Percentiles rank a stretch among this genome's conserved stretches.
Conservation (phyloP, 2,329 filamentous ascomycete genomes). For the Verticillium tricorpus region DNA sequence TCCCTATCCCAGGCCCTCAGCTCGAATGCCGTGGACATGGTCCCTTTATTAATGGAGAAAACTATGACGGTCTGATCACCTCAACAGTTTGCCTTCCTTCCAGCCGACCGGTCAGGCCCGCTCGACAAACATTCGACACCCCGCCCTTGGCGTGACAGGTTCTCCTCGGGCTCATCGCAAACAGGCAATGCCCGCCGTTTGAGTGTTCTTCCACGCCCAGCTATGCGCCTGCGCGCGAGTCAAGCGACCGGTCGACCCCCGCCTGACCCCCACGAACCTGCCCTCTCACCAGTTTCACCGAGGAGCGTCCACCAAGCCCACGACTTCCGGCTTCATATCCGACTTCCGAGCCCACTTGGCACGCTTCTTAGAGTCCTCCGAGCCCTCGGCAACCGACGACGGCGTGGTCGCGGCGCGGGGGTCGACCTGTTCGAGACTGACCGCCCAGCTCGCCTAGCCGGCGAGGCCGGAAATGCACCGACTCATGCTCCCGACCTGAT, state of each 20-base stretch:
- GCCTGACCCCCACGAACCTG: not conserved
- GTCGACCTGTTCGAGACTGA: not conserved
- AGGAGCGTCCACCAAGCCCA: not conserved
- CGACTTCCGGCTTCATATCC: not conserved
- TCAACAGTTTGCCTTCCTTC: not conserved
- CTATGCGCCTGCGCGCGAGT: not conserved
- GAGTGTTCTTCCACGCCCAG: not conserved
- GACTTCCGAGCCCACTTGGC: not conserved
- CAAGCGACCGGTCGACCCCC: not conserved
- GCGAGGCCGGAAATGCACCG: not conserved
- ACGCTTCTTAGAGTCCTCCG: not conserved
- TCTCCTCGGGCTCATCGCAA: not conserved
- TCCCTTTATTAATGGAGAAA: not conserved
- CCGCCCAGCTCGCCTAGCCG: not conserved
- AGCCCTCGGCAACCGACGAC: not conserved
- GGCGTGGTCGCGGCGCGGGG: not conserved
- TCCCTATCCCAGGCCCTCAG: not conserved
- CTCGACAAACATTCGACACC: not conserved
- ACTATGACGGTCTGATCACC: not conserved
- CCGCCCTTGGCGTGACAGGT: not conserved
- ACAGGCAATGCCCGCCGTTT: not conserved
- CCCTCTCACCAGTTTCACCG: not conserved
- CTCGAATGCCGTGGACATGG: not conserved
- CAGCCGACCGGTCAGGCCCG: not conserved
- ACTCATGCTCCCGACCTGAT: not conserved